phyloP scores from a whole-genome alignment of 768 basidiomycete genomes.

The Auriscalpium microsporum region DNA sequence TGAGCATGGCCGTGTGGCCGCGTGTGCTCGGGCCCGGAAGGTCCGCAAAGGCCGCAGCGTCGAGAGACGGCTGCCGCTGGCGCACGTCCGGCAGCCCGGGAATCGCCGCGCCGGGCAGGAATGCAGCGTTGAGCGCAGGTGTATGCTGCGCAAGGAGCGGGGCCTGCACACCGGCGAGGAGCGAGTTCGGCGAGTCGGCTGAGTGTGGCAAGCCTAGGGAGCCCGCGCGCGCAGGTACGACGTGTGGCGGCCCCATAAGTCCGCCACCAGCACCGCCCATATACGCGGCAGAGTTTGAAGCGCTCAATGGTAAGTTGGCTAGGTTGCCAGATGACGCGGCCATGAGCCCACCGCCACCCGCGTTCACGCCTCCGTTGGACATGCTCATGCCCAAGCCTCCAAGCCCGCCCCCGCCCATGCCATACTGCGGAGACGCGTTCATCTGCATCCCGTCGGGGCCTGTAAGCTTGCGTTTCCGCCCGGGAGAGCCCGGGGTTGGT shows the following conservation, averaged over 20 bases:
- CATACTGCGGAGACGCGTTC: slow-evolving; percentile 9
- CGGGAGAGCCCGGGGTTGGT: slow-evolving; percentile 7
- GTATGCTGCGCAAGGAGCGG: slow-evolving; percentile 12
- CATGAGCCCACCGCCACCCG: not conserved
- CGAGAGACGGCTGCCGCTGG: slow-evolving; percentile 14
- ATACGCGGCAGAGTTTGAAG: slow-evolving; percentile 16
- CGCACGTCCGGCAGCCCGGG: slow-evolving; percentile 11
- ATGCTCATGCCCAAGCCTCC: slow-evolving; percentile 5
- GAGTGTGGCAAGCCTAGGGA: slow-evolving; percentile 9
- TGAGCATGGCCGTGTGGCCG: slow-evolving; percentile 8
- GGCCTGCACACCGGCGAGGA: not conserved
- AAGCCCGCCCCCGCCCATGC: slow-evolving; percentile 4
- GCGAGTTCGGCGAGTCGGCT: slow-evolving; percentile 1
- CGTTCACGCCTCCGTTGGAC: slow-evolving; percentile 2
- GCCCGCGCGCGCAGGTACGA: slow-evolving; percentile 18
- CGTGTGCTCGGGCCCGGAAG: not conserved
- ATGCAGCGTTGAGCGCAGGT: slow-evolving; percentile 7
- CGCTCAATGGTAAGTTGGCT: slow-evolving; percentile 9
- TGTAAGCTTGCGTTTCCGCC: slow-evolving; percentile 12
- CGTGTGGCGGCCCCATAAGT: slow-evolving; percentile 32
- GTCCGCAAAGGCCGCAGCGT: slow-evolving; percentile 16
- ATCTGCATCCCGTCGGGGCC: slow-evolving; percentile 5
- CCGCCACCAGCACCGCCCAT: slow-evolving; percentile 25
- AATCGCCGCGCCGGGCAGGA: slow-evolving; percentile 11
- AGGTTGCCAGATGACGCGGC: slow-evolving; percentile 2